These are phyloP conservation scores for Ophiostoma populinum DNA, from an alignment of 2,329 filamentous ascomycete species.

Conservation along the genomic window DNA sequence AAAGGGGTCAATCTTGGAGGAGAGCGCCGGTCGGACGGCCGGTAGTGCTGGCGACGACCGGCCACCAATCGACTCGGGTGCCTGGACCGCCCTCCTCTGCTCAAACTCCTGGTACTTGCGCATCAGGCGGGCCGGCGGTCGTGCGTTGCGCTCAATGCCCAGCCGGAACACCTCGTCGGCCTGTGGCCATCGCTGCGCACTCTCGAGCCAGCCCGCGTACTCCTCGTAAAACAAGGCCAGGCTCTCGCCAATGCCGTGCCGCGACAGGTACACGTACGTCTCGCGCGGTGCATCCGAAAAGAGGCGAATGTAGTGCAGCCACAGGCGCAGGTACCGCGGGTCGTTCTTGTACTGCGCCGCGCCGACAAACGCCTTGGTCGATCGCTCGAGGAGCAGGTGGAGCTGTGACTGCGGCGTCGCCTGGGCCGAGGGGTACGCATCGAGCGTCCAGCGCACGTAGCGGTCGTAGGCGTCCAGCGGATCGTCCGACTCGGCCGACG, in stretches of 20 bases:
- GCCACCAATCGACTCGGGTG: conserved; percentile 26
- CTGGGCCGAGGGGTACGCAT: conserved; percentile 87
- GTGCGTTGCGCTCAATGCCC: conserved; percentile 75
- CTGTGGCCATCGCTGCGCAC: conserved; percentile 67
- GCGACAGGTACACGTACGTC: conserved; percentile 77
- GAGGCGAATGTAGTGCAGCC: conserved; percentile 84
- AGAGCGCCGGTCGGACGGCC: conserved; percentile 64
- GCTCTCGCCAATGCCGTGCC: conserved; percentile 71
- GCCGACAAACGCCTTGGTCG: conserved; percentile 77
- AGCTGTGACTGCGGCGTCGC: conserved; percentile 84
- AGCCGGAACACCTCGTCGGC: conserved; percentile 87
- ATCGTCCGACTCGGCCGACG: conserved; percentile 75
- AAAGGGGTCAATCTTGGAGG: conserved; percentile 75
- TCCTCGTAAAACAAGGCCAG: conserved; percentile 94
- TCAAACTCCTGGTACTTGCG: conserved; percentile 92
- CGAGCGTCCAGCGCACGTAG: conserved; percentile 92
- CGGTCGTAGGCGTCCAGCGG: conserved; percentile 90
- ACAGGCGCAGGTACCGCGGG: conserved; percentile 78
- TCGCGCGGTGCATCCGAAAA: conserved; percentile 90
- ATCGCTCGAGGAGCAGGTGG: conserved; percentile 74
- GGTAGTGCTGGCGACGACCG: conserved; percentile 73
- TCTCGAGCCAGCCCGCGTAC: conserved; percentile 84
- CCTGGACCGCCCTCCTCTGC: conserved; percentile 48
- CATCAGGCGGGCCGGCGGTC: conserved; percentile 61
- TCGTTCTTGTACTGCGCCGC: conserved; percentile 87